Evolutionary conservation across 495 filamentous ascomycete genomes (phyloP).

Genomic region (Talaromyces adpressus): DNA sequence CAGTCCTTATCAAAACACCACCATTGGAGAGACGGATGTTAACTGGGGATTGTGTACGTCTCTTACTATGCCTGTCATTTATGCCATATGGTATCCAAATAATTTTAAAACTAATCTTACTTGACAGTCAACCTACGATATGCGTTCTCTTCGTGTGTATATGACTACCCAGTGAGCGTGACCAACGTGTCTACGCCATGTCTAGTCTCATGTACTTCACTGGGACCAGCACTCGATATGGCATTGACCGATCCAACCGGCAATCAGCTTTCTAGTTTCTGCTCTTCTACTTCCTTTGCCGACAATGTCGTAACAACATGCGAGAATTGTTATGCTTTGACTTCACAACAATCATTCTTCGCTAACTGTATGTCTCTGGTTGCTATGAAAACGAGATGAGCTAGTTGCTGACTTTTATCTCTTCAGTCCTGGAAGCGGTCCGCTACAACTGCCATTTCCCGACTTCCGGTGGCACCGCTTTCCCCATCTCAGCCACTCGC

Average conservation of each 20-base stretch:
- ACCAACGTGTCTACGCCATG: slow-evolving; percentile 36
- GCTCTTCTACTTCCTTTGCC: slow-evolving; percentile 26
- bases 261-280: slow-evolving; percentile 28
- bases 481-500: slow-evolving; percentile 33
- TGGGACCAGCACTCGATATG: slow-evolving; percentile 29
- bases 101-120: not conserved
- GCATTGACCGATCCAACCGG: slow-evolving; percentile 21
- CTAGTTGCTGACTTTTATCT: not conserved
- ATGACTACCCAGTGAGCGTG: slow-evolving; percentile 27
- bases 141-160: slow-evolving; percentile 39
- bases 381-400: not conserved
- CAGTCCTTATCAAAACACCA: slow-evolving; percentile 42
- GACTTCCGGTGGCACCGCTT: slow-evolving; percentile 23
- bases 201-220: slow-evolving; percentile 28
- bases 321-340: slow-evolving; percentile 39
- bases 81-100: not conserved
- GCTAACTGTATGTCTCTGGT: slow-evolving; percentile 38
- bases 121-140: slow-evolving; percentile 43
- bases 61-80: not conserved
- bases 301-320: slow-evolving; percentile 36
- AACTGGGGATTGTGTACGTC: slow-evolving; percentile 55
- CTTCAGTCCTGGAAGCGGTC: slow-evolving; percentile 41
- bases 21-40: slow-evolving; percentile 45
- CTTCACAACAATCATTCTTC: slow-evolving; percentile 34
- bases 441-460: slow-evolving; percentile 42